phyloP scores from a whole-genome alignment of 805 yeast genomes.

The Wickerhamiella lipophila region DNA sequence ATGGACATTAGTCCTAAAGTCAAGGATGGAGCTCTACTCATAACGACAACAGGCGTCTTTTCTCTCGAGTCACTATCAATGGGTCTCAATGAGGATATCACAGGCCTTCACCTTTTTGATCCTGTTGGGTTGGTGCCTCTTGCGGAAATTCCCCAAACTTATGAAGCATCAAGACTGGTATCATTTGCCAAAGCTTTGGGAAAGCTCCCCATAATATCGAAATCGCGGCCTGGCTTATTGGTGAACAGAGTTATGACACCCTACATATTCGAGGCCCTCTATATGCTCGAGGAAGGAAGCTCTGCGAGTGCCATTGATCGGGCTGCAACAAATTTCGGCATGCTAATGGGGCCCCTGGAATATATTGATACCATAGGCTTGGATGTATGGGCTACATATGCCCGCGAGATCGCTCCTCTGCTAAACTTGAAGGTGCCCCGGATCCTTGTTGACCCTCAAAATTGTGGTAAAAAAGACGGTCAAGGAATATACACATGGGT shows the following conservation, averaged over 20 bases:
- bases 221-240: not conserved
- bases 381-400: slow-evolving; percentile 4
- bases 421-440: not conserved
- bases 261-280: slow-evolving; percentile 78
- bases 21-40: not conserved
- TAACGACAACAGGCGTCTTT: slow-evolving; percentile 5
- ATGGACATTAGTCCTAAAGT: not conserved
- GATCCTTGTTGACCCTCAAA: not conserved
- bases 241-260: not conserved
- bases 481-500: not conserved
- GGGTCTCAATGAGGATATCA: not conserved
- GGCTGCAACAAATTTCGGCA: slow-evolving; percentile 2
- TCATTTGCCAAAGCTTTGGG: slow-evolving; percentile 6
- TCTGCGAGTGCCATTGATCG: slow-evolving; percentile 38
- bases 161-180: slow-evolving; percentile 4
- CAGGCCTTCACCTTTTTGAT: slow-evolving; percentile 7
- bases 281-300: slow-evolving; percentile 78
- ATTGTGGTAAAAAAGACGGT: not conserved
- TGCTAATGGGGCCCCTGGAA: slow-evolving; percentile 5
- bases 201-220: not conserved
- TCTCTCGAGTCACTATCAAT: not conserved
- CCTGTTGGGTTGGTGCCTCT: slow-evolving; percentile 6
- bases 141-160: slow-evolving; percentile 2
- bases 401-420: not conserved
- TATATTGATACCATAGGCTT: not conserved